Evolutionary conservation across 495 filamentous ascomycete genomes (phyloP).

Genomic region (Bombardia bombarda): DNA sequence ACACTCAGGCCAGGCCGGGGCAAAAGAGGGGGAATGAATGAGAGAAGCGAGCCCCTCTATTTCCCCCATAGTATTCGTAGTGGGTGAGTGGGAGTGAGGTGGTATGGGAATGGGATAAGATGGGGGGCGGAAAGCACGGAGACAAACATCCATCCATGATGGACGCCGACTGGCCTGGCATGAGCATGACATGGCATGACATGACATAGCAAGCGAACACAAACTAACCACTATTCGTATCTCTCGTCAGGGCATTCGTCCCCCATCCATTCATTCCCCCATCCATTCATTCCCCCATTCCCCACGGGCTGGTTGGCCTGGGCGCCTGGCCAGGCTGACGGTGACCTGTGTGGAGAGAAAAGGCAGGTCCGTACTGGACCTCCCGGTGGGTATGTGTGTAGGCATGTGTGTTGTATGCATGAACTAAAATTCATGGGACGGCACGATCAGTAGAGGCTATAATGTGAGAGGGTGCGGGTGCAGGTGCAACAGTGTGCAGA

Average conservation of each 20-base stretch:
- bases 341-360: background rate
- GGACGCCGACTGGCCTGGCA: no score
- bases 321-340: background rate
- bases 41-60: no score
- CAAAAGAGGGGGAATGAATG: background rate
- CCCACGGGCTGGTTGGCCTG: no score
- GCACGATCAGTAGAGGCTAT: constrained; percentile 1
- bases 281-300: background rate
- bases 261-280: background rate
- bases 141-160: background rate
- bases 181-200: constrained; percentile 3
- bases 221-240: no score
- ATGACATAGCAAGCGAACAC: constrained; percentile 1
- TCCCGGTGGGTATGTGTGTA: no score
- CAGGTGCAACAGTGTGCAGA: no score
- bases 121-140: background rate
- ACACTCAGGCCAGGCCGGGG: no score
- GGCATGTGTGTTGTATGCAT: background rate
- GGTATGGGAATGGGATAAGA: background rate
- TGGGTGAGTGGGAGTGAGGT: no score
- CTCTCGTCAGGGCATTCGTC: background rate
- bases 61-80: no score
- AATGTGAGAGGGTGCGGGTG: no score
- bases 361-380: no score
- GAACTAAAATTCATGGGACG: background rate